Evolutionary conservation across 1,284 basidiomycete genomes (phyloP), one percentile per base, ranked within the genome.

Genomic region (Puccinia polysora): DNA sequence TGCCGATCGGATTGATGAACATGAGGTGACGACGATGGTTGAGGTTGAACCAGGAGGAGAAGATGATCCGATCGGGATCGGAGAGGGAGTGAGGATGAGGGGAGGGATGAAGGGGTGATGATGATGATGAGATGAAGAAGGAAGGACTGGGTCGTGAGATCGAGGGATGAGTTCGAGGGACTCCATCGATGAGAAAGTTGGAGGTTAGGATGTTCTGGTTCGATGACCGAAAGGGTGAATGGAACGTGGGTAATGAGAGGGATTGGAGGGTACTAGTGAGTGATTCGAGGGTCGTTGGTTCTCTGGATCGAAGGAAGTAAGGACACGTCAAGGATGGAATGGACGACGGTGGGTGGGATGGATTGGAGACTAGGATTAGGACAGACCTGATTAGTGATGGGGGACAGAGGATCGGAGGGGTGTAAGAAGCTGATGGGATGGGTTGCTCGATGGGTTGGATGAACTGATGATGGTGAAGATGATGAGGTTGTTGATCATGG

Each of bases 201-300:
- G 18, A 34, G 32, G 10, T 38, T 18, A 12, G 36, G 58, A 36
- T 60, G 30, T 3, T 60, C 6, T 32, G 55, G 4, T 58, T 55
- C 20, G 40, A 30, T 34, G 30, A 38, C 6, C 65, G 52, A 58
- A 69, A 69, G 15, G 53, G 55, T 12, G 65, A 59, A 36, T 50
- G 18, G 34, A 67, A 40, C 7, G 49, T 38, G 15, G 40, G 23
- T 32, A 69, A 34, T 4, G 64, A 65, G 32, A 65, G 55, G 14
- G 36, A 69, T 20, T 69, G 65, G 20, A 69, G 40, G n/a, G 65
- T 59, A 14, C 38, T 56, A 32, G 65, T 56, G 65, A 68, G n/a
- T 43, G 65, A 68, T 68, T 68, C 34, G 7, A 68, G 45, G 12
- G 34, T 45, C 8, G 65, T 59, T 5, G 65, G 65, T 38, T 69